Evolutionary conservation across 352 stramenopile genomes (phyloP), one percentile per base, ranked within the genome.

Genomic region (Pythium grandisporangium): DNA sequence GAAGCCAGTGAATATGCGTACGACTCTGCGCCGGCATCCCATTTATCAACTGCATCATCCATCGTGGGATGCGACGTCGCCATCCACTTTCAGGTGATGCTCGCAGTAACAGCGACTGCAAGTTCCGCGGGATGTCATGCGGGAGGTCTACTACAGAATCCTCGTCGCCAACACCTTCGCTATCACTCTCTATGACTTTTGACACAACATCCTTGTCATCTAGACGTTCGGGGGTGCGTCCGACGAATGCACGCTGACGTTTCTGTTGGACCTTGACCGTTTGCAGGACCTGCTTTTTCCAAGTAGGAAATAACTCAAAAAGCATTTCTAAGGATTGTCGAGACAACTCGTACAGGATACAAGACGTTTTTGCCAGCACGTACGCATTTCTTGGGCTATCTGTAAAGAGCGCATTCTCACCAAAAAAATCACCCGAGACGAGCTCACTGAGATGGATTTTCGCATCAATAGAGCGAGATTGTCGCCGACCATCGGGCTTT

Each of bases 231-330:
- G 42, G 41, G 10, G 6, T 25, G 16, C 42, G 48, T 19, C 8
- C 12, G 6, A 6, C 19, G 4, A 25, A 30, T 2, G 27, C 34
- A 16, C 26, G 36, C 13, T 45, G 6, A 2, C 37, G 37, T 19
- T 71, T 63, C 33, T 74, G 58, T 29, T 80, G 55, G 0, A 76
- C 38, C 26, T 66, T 70, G 12, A 75, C 51, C 1, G 63, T 72
- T 23, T 71, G 62, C 6, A 70, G 58, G 3, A 80, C 67, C 38
- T 66, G 57, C 33, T 67, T 60, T 26, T 76, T 76, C 67, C 64
- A 80, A 10, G 55, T 34, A 0, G 67, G 64, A 17, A 65, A 73
- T 12, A 69, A 33, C 12, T 74, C 63, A 25, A 80, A 80, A 4
- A 80, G 61, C 30, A 61, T 51, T 26, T 75, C 63, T 6, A 76